phyloP scores from a whole-genome alignment of 2,329 filamentous ascomycete species.

The Aphanocladium album region DNA sequence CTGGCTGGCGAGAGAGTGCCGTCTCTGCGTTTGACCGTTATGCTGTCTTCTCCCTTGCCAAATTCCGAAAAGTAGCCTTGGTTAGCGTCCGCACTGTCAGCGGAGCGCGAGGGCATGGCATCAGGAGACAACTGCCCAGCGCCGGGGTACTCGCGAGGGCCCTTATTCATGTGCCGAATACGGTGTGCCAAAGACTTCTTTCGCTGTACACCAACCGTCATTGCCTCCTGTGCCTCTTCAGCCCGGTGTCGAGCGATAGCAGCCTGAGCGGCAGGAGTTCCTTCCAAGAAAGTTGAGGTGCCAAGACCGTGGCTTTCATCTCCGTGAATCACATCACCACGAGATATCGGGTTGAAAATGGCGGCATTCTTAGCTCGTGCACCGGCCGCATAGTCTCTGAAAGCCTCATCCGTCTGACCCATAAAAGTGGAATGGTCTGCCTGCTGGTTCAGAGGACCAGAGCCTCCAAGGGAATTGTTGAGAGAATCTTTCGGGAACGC shows the following conservation, averaged over 20 bases:
- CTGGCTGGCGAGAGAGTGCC: constrained; percentile 47
- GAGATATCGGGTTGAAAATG: constrained; percentile 64
- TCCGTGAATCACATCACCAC: constrained; percentile 72
- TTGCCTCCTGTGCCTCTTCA: constrained; percentile 57
- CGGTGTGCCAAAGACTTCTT: constrained; percentile 96
- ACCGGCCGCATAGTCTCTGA: constrained; percentile 66
- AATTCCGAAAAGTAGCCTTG: constrained; percentile 78
- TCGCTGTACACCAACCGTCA: constrained; percentile 62
- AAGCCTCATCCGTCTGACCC: constrained; percentile 78
- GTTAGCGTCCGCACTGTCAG: constrained; percentile 45
- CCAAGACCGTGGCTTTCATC: constrained; percentile 79
- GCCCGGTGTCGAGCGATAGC: constrained; percentile 73
- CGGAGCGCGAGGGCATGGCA: constrained; percentile 28
- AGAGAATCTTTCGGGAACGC: constrained; percentile 89
- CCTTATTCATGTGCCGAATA: constrained; percentile 76
- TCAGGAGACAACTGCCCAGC: constrained; percentile 46
- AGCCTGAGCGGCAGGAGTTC: constrained; percentile 76
- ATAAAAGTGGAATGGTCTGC: constrained; percentile 86
- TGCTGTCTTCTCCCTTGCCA: constrained; percentile 49
- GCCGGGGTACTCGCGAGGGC: constrained; percentile 54
- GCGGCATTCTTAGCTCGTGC: constrained; percentile 31
- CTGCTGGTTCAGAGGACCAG: constrained; percentile 75
- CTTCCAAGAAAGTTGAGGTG: constrained; percentile 93
- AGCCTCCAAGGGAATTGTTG: constrained; percentile 86
- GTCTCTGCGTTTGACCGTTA: constrained; percentile 39